Conservation (phyloP, 2,329 filamentous ascomycete genomes). For the Xylaria sp. region DNA sequence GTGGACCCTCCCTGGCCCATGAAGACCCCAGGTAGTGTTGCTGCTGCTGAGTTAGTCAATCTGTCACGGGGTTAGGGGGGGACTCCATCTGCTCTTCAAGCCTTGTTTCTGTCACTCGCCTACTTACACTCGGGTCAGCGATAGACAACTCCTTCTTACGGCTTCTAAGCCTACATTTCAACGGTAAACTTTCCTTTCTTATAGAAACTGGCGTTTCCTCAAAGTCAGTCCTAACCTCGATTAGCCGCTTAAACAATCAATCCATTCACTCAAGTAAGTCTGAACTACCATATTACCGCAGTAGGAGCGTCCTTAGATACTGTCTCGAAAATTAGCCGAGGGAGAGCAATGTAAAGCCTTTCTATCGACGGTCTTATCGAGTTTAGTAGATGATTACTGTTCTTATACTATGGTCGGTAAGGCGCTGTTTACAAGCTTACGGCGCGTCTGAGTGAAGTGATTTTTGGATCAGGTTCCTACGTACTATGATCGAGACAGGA, state of each 20-base stretch:
- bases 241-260: neutral
- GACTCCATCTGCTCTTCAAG: neutral
- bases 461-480: neutral
- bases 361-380: neutral
- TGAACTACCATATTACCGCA: neutral
- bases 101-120: neutral
- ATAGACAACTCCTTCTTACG: no score
- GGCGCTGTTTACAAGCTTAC: neutral
- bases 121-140: neutral
- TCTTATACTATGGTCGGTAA: neutral
- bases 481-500: no score
- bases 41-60: neutral
- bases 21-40: neutral
- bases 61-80: neutral
- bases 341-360: neutral
- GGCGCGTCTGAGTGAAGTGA: neutral
- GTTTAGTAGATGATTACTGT: neutral
- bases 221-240: neutral
- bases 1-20: neutral
- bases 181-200: neutral
- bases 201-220: neutral
- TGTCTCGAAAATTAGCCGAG: neutral
- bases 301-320: no score
- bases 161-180: neutral
- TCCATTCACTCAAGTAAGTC: neutral